phyloP scores from a whole-genome alignment of 225 moss, liverwort and hornwort genomes.

The Pseudoscleropodium purum region DNA sequence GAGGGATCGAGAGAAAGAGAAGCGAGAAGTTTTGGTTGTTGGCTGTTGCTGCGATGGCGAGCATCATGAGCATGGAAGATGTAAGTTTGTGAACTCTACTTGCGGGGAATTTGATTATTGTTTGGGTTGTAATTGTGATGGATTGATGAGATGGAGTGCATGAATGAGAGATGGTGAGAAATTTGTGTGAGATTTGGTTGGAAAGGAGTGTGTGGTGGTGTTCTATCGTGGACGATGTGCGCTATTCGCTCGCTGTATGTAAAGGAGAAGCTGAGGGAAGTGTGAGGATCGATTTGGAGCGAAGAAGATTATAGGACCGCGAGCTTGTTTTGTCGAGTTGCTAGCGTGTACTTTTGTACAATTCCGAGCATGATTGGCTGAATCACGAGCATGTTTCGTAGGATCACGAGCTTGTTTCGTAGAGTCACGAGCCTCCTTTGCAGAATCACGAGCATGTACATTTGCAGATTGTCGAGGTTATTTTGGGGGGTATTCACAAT shows the following conservation, averaged over 20 bases:
- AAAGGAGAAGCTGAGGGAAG: background rate
- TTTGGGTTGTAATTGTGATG: no score
- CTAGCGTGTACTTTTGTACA: background rate
- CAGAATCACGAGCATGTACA: no score
- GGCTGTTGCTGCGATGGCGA: slow-evolving; percentile 19
- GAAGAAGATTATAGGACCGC: background rate
- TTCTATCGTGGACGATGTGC: background rate
- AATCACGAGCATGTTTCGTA: no score
- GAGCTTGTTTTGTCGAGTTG: background rate
- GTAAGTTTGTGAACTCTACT: background rate
- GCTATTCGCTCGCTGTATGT: background rate
- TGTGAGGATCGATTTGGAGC: background rate
- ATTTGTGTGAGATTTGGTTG: background rate
- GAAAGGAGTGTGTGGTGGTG: background rate
- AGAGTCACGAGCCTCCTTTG: background rate
- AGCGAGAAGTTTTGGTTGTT: background rate
- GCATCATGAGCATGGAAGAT: slow-evolving; percentile 49
- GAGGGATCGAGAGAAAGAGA: background rate
- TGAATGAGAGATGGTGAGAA: background rate
- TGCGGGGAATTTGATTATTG: background rate
- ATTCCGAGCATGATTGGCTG: background rate
- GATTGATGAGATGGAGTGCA: background rate
- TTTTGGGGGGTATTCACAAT: no score
- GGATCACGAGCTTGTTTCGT: background rate
- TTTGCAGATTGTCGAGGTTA: background rate